A percentile compares a stretch with the other conserved stretches of the same genome.
Conservation (phyloP, 1,139 yeast genomes). For the Kodamaea sp. region DNA sequence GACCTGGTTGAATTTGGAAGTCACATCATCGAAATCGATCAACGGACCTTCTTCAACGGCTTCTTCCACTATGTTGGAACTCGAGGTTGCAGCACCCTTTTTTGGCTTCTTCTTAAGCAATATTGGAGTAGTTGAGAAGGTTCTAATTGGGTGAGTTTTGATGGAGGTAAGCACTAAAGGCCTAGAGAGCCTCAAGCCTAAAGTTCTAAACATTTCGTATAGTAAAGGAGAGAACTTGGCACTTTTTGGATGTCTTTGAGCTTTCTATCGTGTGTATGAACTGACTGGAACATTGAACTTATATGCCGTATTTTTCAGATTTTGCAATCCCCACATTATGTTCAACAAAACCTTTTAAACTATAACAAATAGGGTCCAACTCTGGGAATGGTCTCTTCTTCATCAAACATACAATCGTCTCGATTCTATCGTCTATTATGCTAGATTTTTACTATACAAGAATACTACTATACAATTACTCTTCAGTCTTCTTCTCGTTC, state of each 20-base stretch:
- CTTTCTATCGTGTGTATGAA: no score
- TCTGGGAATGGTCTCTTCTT: no score
- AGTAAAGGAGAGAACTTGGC: no score
- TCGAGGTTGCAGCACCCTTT: slow-evolving; percentile 5
- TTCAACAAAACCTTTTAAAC: no score
- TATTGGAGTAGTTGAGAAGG: slow-evolving; percentile 5
- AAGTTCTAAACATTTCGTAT: neutral
- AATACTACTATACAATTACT: neutral
- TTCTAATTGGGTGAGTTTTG: neutral
- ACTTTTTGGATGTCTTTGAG: no score
- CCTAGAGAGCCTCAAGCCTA: neutral
- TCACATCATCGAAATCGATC: slow-evolving; percentile 44
- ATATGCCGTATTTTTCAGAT: no score
- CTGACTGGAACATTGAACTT: no score
- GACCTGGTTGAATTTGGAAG: slow-evolving; percentile 47
- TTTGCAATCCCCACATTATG: no score
- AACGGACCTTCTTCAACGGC: slow-evolving; percentile 18
- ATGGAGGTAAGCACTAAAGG: neutral
- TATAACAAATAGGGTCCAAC: no score
- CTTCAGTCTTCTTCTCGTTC: neutral
- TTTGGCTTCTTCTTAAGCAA: slow-evolving; percentile 18
- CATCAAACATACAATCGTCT: no score
- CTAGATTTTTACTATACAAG: neutral
- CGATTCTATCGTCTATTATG: neutral
- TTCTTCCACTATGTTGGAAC: slow-evolving; percentile 2